Base-by-base conservation (phyloP, 805 yeast species). In the Saturnispora mendoncae region DNA sequence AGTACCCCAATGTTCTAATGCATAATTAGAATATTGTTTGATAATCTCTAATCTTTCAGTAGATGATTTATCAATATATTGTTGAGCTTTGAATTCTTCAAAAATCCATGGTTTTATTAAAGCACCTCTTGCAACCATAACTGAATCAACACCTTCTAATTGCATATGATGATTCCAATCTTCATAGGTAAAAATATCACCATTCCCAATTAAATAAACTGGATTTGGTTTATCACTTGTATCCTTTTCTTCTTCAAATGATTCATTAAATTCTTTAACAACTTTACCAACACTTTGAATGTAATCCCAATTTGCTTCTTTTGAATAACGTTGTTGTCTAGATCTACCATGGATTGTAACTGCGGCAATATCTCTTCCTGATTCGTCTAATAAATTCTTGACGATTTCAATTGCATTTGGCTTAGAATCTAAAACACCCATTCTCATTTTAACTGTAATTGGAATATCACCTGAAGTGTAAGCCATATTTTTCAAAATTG, bases 81-180 rank as follows among this genome's bases (percentile, higher is more conserved):
- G 97, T 53, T 79, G 77, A 6, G 90, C 69, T 44, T 90, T 94
- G 43, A 92, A 75, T 64, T 92, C 99, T 65, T 92, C 97, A 52
- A 90, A 92, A 39, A 92, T 84, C 99, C 99, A 92, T 27, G 99
- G 99, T 64, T 92, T 92, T 58, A 92, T 88, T 49, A 92, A 72
- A 2, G 97, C 97, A 42, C 97, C 98, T 55, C 99, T 74, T 3
- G 97, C 98, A 41, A 92, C 85, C 97, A 94, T 92, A 14, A 87
- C 94, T 24, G 92, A 78, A 64, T 92, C 98, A 44, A 90, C 78
- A 18, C 83, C 82, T 24, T 74, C 74, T 36, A 77, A 72, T 21
- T 65, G 61, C 32, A 79, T 68, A 9, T 82, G 87, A 26, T 67
- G 69, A 60, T 85, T 74, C 94, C 95, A 92, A 57, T 92, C 97